phyloP scores from a whole-genome alignment of 768 basidiomycete genomes.

The Astraeus odoratus region DNA sequence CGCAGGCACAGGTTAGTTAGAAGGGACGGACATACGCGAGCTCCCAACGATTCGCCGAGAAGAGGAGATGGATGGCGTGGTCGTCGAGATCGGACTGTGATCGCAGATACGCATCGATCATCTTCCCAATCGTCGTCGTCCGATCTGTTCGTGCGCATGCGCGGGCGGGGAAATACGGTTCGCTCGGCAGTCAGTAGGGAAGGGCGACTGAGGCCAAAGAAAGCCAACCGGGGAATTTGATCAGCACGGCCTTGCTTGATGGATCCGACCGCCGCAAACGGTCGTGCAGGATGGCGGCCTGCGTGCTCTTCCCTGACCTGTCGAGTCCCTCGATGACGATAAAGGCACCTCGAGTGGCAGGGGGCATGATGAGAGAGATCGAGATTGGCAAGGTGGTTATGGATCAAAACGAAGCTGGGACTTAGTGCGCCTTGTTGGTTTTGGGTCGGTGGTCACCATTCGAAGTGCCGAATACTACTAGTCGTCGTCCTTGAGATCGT shows the following conservation, averaged over 20 bases:
- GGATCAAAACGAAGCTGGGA: too few species aligned
- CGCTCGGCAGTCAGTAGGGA: too few species aligned
- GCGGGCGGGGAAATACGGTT: too few species aligned
- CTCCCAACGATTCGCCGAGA: conserved; percentile 98
- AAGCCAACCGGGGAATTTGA: conserved; percentile 85
- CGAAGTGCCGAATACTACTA: too few species aligned
- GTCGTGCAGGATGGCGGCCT: conserved; percentile 54
- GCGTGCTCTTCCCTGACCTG: conserved; percentile 90
- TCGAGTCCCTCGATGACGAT: conserved; percentile 97
- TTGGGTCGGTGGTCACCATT: too few species aligned
- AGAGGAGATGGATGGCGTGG: conserved; percentile 85
- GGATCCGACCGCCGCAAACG: conserved; percentile 36
- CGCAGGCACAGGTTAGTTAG: background rate
- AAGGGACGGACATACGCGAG: conserved; percentile 51
- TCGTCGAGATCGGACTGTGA: conserved; percentile 86
- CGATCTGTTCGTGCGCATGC: conserved; percentile 66
- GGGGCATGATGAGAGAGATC: conserved; percentile 1
- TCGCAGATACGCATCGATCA: conserved; percentile 89
- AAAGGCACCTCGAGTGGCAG: conserved; percentile 56
- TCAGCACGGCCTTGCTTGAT: conserved; percentile 28
- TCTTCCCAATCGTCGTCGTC: conserved; percentile 82
- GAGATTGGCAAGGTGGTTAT: background rate
- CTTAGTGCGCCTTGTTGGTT: too few species aligned
- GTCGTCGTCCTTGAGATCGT: too few species aligned
- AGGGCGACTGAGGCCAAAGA: background rate